These are phyloP conservation scores for Ajuga reptans DNA, from an alignment of 305 asterid species.

Conservation along the genomic window DNA sequence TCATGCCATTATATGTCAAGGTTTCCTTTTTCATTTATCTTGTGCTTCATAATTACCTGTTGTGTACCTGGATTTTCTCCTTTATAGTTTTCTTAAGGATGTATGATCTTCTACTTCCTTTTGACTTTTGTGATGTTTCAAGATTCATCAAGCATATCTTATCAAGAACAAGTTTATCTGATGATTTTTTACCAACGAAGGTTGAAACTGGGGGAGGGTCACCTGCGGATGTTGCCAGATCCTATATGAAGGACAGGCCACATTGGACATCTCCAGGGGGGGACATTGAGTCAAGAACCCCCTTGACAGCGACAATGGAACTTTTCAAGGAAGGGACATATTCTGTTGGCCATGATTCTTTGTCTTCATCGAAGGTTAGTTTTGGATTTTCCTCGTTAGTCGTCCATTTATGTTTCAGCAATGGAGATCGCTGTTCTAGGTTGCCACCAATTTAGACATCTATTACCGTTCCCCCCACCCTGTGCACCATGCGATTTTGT, in stretches of 20 bases:
- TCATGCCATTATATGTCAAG: constrained; percentile 1
- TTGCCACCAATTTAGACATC: background rate
- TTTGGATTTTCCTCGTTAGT: constrained; percentile 10
- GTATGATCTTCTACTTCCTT: constrained; percentile 4
- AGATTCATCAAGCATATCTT: constrained; percentile 19
- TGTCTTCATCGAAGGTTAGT: constrained; percentile 55
- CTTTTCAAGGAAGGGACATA: constrained; percentile 43
- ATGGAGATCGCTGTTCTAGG: constrained; percentile 8
- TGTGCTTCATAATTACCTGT: background rate
- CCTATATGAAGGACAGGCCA: constrained; percentile 67
- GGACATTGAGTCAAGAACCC: constrained; percentile 41
- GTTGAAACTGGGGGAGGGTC: constrained; percentile 51
- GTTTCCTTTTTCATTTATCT: background rate
- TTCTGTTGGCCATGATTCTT: constrained; percentile 39
- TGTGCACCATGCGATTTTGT: too few species aligned
- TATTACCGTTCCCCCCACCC: too few species aligned
- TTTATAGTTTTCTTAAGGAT: background rate
- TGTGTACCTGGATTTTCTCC: background rate
- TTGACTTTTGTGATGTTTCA: background rate
- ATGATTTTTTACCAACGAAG: constrained; percentile 31
- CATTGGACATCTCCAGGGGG: constrained; percentile 65
- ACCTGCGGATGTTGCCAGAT: constrained; percentile 69
- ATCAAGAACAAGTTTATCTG: constrained; percentile 20
- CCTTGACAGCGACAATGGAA: constrained; percentile 37
- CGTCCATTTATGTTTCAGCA: constrained; percentile 16